Evolutionary conservation across 495 filamentous ascomycete species (phyloP), one percentile per base, ranked within the genome.

Genomic region (Penicillium parvum): DNA sequence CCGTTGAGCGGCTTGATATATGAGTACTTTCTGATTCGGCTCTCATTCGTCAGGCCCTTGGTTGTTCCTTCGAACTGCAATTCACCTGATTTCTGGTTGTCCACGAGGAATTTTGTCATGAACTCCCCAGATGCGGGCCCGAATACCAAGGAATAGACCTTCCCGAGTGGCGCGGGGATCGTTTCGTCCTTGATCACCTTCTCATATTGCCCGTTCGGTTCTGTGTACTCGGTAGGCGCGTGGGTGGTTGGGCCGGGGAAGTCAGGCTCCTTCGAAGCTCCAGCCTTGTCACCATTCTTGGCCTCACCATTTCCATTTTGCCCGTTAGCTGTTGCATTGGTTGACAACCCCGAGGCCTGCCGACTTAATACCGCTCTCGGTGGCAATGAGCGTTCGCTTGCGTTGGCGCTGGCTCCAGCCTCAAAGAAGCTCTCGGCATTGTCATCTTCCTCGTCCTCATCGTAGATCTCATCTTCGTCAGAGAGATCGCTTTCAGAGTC

Each of bases 1-100:
- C 73, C 88, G 49, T 77, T 72, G 7, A 99, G 71, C 8, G 90
- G 92, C 58, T 95, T 96, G 69, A 96, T 96, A 60, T 95, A 99
- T 1, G 81, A 84, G 60, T 83, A 95, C 23, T 66, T 81, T 28
- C 91, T 74, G 2, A 76, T 77, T 61, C 82, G 86, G 57, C 79
- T 83, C 12, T 90, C 85, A 27, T 76, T 77, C 16, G 75, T 83
- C 25, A 90, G 68, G 19, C 85, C 90, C 35, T 83, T 84, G 45
- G 86, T 84, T 48, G 88, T 88, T 25, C 92, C 85, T 35, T 81
- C 76, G 63, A 94, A 83, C 47, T 85, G 79, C 10, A 97, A 64
- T 19, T 99, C 94, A 6, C 79, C 77, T 14, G 85, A 88, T 58
- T 96, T 96, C 56, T 96, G 88, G 37, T 96, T 91, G 3, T 80